These are phyloP conservation scores for Byssoonygena ceratinophila DNA, from an alignment of 2,329 filamentous ascomycete species.

Conservation along the genomic window DNA sequence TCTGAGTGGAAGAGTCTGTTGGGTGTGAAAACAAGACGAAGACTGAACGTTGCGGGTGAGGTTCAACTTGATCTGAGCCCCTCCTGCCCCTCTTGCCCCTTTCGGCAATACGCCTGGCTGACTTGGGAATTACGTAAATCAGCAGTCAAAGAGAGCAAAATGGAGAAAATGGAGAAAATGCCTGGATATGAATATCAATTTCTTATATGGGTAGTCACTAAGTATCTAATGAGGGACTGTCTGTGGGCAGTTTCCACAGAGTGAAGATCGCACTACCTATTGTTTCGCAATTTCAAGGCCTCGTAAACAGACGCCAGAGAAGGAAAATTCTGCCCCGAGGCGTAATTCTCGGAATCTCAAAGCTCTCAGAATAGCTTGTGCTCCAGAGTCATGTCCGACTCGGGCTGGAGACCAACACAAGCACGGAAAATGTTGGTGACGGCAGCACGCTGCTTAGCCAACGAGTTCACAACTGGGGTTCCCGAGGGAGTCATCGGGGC, in stretches of 20 bases:
- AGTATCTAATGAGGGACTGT: constrained; percentile 7
- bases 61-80: background rate
- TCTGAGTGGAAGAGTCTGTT: background rate
- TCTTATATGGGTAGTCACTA: constrained; percentile 1
- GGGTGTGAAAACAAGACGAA: background rate
- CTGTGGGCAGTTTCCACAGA: background rate
- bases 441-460: constrained; percentile 90
- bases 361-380: constrained; percentile 78
- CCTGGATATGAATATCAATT: too few species aligned
- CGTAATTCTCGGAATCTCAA: background rate
- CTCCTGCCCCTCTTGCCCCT: constrained; percentile 1
- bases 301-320: background rate
- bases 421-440: constrained; percentile 98
- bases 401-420: constrained; percentile 89
- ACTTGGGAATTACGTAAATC: background rate
- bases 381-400: constrained; percentile 98
- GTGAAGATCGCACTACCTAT: background rate
- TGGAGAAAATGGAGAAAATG: too few species aligned
- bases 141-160: background rate
- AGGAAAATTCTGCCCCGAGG: background rate
- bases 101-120: background rate
- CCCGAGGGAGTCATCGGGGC: constrained; percentile 88
- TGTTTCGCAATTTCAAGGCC: background rate
- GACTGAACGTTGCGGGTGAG: background rate
- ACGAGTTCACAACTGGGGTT: constrained; percentile 87